phyloP scores from a whole-genome alignment of 2,329 filamentous ascomycete species.

The Fusarium setosum region DNA sequence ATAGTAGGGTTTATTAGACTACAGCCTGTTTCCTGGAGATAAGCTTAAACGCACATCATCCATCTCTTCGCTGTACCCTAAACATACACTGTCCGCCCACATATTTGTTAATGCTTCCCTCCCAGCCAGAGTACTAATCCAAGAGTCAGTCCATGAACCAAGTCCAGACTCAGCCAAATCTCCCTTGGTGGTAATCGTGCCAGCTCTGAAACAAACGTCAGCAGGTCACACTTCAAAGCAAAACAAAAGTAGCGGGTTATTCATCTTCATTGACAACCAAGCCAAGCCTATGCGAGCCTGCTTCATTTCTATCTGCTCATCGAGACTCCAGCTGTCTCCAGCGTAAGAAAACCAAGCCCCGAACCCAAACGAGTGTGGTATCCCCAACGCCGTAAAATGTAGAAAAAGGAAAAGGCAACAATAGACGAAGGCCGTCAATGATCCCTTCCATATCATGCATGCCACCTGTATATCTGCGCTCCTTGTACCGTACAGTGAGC shows the following conservation, averaged over 20 bases:
- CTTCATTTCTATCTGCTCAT: slow-evolving; percentile 35
- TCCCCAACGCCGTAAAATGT: slow-evolving; percentile 40
- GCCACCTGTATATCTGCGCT: slow-evolving; percentile 36
- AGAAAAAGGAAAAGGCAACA: slow-evolving; percentile 18
- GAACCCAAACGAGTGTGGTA: slow-evolving; percentile 43
- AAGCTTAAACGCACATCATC: no score
- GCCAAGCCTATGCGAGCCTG: slow-evolving; percentile 21
- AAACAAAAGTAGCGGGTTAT: slow-evolving; percentile 23
- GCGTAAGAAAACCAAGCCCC: neutral
- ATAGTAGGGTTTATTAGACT: no score
- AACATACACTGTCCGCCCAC: no score
- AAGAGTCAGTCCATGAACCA: no score
- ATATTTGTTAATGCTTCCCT: no score
- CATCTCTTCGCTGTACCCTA: no score
- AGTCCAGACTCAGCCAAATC: no score
- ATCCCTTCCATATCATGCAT: slow-evolving; percentile 37
- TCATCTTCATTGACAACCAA: slow-evolving; percentile 52
- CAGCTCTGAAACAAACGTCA: no score
- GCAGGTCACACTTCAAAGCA: slow-evolving; percentile 4
- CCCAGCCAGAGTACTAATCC: no score
- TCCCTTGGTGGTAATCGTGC: no score
- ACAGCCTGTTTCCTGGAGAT: no score
- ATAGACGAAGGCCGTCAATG: slow-evolving; percentile 27
- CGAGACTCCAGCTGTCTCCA: slow-evolving; percentile 14
- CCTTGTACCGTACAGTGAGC: slow-evolving; percentile 39